A percentile compares a stretch with the other conserved stretches of the same genome.
Evolutionary conservation across 257 asterid genomes (phyloP).

Genomic region (Plectranthus barbatus): DNA sequence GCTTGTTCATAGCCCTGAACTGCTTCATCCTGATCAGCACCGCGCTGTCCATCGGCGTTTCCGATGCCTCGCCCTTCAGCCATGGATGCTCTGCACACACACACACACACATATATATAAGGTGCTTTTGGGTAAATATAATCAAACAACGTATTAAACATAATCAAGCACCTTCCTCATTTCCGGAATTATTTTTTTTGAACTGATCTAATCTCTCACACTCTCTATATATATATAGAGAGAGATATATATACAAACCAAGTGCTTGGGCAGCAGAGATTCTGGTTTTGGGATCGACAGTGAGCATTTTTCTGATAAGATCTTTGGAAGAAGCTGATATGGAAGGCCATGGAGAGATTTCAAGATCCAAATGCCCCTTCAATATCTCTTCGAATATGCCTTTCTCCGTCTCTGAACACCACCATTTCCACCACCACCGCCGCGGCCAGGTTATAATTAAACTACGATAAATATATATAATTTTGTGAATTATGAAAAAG

Average conservation of each 20-base stretch:
- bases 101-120: too few species aligned
- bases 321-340: conserved; percentile 58
- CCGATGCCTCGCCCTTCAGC: conserved; percentile 92
- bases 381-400: conserved; percentile 46
- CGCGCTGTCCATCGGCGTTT: conserved; percentile 70
- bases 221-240: too few species aligned
- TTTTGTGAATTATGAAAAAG: too few species aligned
- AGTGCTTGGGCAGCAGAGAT: conserved; percentile 61
- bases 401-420: conserved; percentile 41
- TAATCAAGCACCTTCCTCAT: too few species aligned
- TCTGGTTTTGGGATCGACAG: conserved; percentile 37
- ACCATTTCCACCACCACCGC: too few species aligned
- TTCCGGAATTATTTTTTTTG: too few species aligned
- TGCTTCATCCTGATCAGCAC: conserved; percentile 85
- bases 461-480: background rate
- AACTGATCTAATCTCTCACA: too few species aligned
- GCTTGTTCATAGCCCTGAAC: conserved; percentile 88
- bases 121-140: too few species aligned
- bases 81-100: conserved; percentile 68
- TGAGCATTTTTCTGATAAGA: conserved; percentile 49
- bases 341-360: conserved; percentile 53
- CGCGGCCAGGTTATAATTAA: background rate
- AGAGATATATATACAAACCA: too few species aligned
- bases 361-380: conserved; percentile 36
- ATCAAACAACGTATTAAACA: too few species aligned